phyloP scores from a whole-genome alignment of 768 basidiomycete genomes.

The Phanerodontia chrysosporium region DNA sequence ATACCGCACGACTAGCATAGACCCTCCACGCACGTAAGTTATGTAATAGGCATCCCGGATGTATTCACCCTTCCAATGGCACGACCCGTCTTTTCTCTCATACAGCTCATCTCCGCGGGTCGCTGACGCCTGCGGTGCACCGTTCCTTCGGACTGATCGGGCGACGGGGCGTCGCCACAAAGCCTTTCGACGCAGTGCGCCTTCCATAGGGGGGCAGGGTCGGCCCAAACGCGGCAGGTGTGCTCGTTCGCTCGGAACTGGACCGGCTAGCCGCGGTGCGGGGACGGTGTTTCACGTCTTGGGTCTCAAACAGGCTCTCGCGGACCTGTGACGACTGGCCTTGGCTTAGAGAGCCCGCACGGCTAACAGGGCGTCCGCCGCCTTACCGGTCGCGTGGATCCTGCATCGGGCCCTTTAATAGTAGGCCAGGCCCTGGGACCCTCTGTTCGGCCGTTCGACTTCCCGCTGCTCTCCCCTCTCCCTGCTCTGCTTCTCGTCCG shows the following conservation, averaged over 20 bases:
- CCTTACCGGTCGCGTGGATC: too few relatives aligned
- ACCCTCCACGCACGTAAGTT: slow-evolving; percentile 5
- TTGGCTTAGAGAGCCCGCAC: not conserved
- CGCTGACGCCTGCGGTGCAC: not conserved
- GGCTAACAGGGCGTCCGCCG: too few relatives aligned
- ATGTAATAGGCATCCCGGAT: not conserved
- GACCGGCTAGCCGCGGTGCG: not conserved
- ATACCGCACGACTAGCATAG: not conserved
- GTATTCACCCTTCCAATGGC: not conserved
- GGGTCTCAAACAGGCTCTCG: not conserved
- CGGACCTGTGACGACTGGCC: not conserved
- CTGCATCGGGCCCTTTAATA: not conserved
- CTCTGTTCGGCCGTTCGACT: too few relatives aligned
- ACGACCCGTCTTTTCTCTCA: not conserved
- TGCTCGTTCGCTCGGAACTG: not conserved
- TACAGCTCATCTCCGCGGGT: not conserved
- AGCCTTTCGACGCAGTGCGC: not conserved
- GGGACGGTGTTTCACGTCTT: not conserved
- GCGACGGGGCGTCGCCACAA: not conserved
- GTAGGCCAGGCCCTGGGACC: too few relatives aligned
- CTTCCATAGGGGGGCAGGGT: not conserved
- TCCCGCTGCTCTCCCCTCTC: not conserved
- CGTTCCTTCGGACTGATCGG: not conserved
- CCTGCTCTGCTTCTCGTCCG: not conserved
- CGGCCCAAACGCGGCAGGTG: not conserved